These are phyloP conservation scores for Penicillium sp. DNA, from an alignment of 2,329 filamentous ascomycete genomes.

Conservation along the genomic window DNA sequence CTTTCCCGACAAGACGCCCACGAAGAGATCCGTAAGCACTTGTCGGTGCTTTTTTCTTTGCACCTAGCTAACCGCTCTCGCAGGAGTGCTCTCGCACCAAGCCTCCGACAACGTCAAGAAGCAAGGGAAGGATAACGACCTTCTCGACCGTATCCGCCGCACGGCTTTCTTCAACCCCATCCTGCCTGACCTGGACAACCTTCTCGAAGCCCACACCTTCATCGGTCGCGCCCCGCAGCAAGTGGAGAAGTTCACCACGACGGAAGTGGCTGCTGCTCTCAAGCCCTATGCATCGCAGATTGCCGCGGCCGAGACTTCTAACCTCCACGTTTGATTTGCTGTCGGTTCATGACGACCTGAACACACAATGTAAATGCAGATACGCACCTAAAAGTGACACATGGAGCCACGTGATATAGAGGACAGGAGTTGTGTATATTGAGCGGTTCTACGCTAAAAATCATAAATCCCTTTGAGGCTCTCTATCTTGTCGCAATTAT, in stretches of 20 bases:
- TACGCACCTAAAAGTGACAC: constrained; percentile 1
- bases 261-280: constrained; percentile 46
- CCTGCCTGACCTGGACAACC: constrained; percentile 59
- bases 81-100: constrained; percentile 65
- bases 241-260: constrained; percentile 49
- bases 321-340: constrained; percentile 37
- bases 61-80: constrained; percentile 12
- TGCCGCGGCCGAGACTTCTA: constrained; percentile 34
- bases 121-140: constrained; percentile 69
- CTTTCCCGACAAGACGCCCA: constrained; percentile 73
- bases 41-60: background rate
- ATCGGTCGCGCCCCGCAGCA: constrained; percentile 52
- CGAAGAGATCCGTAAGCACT: constrained; percentile 70
- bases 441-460: constrained; percentile 13
- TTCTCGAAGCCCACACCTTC: constrained; percentile 60
- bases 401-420: constrained; percentile 10
- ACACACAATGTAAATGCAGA: too few species aligned
- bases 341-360: background rate
- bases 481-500: too few species aligned
- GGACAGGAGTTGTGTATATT: constrained; percentile 15
- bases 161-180: constrained; percentile 69
- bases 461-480: constrained; percentile 1
- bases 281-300: constrained; percentile 42
- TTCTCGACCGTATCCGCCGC: constrained; percentile 68
- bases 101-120: constrained; percentile 65